phyloP scores from a whole-genome alignment of 495 filamentous ascomycete genomes.

The Friedmanniomyces simplex region DNA sequence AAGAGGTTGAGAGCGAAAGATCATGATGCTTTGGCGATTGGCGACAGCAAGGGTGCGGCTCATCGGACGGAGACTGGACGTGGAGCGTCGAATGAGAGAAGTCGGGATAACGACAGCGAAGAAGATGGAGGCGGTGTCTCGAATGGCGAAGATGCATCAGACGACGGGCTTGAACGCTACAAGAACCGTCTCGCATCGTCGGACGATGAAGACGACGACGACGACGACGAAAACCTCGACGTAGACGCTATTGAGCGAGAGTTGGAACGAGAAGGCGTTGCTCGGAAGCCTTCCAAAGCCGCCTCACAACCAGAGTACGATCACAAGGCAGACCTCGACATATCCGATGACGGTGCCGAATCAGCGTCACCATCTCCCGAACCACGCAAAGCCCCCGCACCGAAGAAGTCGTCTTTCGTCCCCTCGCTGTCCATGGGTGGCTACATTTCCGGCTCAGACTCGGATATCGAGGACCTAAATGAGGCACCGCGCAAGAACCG shows the following conservation, averaged over 20 bases:
- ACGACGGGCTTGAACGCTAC: slow-evolving; percentile 40
- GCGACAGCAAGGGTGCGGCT: not conserved
- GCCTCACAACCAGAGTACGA: slow-evolving; percentile 1
- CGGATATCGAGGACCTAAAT: slow-evolving; percentile 39
- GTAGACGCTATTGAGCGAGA: too few species aligned
- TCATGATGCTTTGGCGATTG: not conserved
- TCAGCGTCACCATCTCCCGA: slow-evolving; percentile 18
- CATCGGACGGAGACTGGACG: not conserved
- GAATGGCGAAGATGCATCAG: not conserved
- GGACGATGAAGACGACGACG: slow-evolving; percentile 37
- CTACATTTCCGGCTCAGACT: slow-evolving; percentile 84
- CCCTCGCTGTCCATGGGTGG: slow-evolving; percentile 76
- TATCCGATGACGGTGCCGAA: slow-evolving; percentile 10
- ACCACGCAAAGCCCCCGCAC: slow-evolving; percentile 28
- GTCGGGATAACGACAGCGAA: slow-evolving; percentile 24
- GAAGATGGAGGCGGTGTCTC: not conserved
- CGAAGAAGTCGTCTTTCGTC: slow-evolving; percentile 59
- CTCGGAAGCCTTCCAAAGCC: slow-evolving; percentile 5
- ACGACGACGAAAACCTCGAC: slow-evolving; percentile 36
- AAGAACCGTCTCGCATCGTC: slow-evolving; percentile 46
- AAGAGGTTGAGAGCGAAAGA: slow-evolving; percentile 7
- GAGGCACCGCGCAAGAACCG: slow-evolving; percentile 59
- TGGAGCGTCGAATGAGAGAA: too few species aligned
- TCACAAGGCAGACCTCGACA: slow-evolving; percentile 30
- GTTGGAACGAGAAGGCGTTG: too few species aligned